Percentiles rank a stretch among this genome's conserved stretches.
phyloP scores from a whole-genome alignment of 2,329 filamentous ascomycete species.

The Boeremia exigua region DNA sequence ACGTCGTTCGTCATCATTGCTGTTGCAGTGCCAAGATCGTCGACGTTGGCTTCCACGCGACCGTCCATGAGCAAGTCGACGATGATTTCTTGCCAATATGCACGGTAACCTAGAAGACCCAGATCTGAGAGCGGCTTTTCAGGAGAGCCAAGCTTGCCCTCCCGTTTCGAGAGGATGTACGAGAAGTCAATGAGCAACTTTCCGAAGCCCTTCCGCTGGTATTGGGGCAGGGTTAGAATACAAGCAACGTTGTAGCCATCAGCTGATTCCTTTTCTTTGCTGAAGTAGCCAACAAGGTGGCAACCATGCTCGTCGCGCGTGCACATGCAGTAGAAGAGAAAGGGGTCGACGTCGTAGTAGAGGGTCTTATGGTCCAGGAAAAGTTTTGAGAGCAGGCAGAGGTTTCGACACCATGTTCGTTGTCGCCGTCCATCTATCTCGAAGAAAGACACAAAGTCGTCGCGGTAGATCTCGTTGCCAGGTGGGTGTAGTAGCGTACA shows the following conservation, averaged over 20 bases:
- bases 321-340: constrained; percentile 98
- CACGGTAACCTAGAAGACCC: constrained; percentile 89
- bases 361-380: constrained; percentile 98
- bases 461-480: constrained; percentile 97
- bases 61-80: constrained; percentile 78
- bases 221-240: constrained; percentile 95
- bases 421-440: constrained; percentile 96
- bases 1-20: constrained; percentile 99
- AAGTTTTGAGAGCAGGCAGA: constrained; percentile 93
- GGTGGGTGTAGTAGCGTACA: constrained; percentile 91
- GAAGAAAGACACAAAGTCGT: constrained; percentile 92
- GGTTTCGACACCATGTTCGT: constrained; percentile 93
- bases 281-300: constrained; percentile 99
- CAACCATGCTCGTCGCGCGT: constrained; percentile 86
- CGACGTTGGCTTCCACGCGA: constrained; percentile 79
- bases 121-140: constrained; percentile 96
- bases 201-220: constrained; percentile 93
- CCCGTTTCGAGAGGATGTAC: constrained; percentile 94
- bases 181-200: constrained; percentile 95
- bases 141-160: constrained; percentile 92
- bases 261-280: constrained; percentile 95
- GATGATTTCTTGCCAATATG: constrained; percentile 97
- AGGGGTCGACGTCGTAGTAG: constrained; percentile 99
- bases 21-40: constrained; percentile 77
- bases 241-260: constrained; percentile 98